These are phyloP conservation scores for Trypanosoma brucei DNA, from an alignment of 208 protist genomes.

Conservation along the genomic window DNA sequence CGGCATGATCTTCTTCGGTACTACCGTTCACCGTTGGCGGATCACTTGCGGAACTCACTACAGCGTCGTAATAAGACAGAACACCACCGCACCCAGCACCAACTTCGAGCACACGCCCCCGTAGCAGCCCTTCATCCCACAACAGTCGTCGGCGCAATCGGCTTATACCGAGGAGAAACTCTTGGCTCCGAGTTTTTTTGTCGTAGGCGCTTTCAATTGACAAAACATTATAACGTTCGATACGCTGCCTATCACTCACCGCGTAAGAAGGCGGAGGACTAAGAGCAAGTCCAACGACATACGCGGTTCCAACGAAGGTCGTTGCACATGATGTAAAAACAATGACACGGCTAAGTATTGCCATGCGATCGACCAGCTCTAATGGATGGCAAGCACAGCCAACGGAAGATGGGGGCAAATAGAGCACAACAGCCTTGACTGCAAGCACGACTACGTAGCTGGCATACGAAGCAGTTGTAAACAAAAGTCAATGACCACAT, in stretches of 20 bases:
- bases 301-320: constrained; percentile 62
- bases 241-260: constrained; percentile 67
- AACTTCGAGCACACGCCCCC: constrained; percentile 77
- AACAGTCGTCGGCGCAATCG: constrained; percentile 70
- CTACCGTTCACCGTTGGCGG: not conserved
- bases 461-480: no score
- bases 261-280: constrained; percentile 62
- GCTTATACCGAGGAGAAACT: constrained; percentile 79
- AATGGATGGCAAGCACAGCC: no score
- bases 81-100: constrained; percentile 78
- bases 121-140: constrained; percentile 52
- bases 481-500: no score
- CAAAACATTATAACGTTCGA: constrained; percentile 66
- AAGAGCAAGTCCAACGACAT: constrained; percentile 59
- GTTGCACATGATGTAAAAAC: constrained; percentile 50
- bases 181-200: constrained; percentile 72
- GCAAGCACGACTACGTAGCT: no score
- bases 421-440: no score
- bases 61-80: constrained; percentile 48
- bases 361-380: constrained; percentile 35
- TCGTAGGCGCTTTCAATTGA: constrained; percentile 69
- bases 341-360: constrained; percentile 23
- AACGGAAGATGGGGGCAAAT: no score
- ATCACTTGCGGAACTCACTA: constrained; percentile 1
- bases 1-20: not conserved